Conservation (phyloP, 2,329 filamentous ascomycete species). For the Exophiala alcalophila region DNA sequence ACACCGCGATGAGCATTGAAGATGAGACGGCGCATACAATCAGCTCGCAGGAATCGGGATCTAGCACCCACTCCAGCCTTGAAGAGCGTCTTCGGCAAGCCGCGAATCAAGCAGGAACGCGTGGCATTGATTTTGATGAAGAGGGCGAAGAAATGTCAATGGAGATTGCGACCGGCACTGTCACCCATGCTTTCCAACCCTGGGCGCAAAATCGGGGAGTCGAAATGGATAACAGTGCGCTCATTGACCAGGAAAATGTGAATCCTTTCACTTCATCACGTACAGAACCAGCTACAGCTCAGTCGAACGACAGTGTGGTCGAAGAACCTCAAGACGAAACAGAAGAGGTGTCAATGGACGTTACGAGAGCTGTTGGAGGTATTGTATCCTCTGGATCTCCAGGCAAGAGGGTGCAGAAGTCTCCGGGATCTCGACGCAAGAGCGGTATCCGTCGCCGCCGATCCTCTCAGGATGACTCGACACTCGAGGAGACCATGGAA, state of each 20-base stretch:
- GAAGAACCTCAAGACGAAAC: conserved; percentile 50
- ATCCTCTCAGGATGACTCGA: conserved; percentile 39
- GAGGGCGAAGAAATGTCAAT: conserved; percentile 72
- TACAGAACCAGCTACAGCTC: conserved; percentile 24
- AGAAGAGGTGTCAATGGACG: conserved; percentile 88
- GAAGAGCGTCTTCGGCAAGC: conserved; percentile 77
- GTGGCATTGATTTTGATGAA: conserved; percentile 60
- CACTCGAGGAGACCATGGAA: conserved; percentile 52
- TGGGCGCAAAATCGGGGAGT: conserved; percentile 39
- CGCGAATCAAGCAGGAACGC: conserved; percentile 69
- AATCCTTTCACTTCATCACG: conserved; percentile 41
- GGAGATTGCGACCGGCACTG: conserved; percentile 67
- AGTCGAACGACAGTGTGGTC: conserved; percentile 29
- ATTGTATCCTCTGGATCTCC: conserved; percentile 55
- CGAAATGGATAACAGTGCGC: conserved; percentile 35
- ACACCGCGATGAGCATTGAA: conserved; percentile 80
- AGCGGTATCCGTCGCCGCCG: conserved; percentile 37
- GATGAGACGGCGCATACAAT: conserved; percentile 69
- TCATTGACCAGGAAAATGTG: conserved; percentile 47
- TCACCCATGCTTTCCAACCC: conserved; percentile 49
- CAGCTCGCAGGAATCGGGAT: conserved; percentile 58
- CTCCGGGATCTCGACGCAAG: conserved; percentile 34
- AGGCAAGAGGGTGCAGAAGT: conserved; percentile 33
- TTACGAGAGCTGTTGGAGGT: conserved; percentile 76
- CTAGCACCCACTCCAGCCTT: conserved; percentile 65